Percentiles rank a stretch among this genome's conserved stretches.
phyloP scores from a whole-genome alignment of 345 rosid genomes.

The Punica granatum region DNA sequence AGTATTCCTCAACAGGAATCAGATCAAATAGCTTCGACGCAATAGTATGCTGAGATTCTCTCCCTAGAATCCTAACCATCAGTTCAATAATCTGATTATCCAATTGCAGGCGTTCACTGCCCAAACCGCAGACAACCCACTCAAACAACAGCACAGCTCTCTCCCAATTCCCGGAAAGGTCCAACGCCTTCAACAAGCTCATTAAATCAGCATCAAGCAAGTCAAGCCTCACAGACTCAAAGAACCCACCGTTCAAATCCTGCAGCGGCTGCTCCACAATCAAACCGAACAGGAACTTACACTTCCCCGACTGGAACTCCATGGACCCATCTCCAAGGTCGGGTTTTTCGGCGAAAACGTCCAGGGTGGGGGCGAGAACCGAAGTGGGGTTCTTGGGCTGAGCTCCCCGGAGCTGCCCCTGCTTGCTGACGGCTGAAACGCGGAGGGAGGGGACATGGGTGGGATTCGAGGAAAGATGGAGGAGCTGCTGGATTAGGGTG shows the following conservation, averaged over 20 bases:
- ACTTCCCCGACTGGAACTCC: constrained; percentile 44
- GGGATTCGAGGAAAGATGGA: constrained; percentile 41
- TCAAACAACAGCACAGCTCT: constrained; percentile 63
- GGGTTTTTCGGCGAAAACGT: constrained; percentile 18
- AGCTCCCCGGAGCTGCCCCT: constrained; percentile 20
- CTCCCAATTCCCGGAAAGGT: constrained; percentile 59
- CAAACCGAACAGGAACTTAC: constrained; percentile 35
- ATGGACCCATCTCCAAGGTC: constrained; percentile 21
- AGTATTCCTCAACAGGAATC: constrained; percentile 48
- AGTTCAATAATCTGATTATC: constrained; percentile 51
- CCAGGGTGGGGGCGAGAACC: constrained; percentile 21
- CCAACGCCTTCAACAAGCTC: constrained; percentile 56
- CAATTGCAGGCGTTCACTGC: constrained; percentile 24
- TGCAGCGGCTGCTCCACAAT: constrained; percentile 47
- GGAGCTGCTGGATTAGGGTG: constrained; percentile 71
- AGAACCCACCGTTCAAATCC: constrained; percentile 36
- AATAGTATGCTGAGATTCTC: constrained; percentile 60
- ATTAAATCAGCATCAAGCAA: constrained; percentile 55
- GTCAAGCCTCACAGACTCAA: constrained; percentile 41
- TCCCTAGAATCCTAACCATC: constrained; percentile 63
- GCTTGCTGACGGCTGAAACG: constrained; percentile 12
- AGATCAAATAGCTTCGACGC: constrained; percentile 65
- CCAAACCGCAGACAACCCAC: constrained; percentile 41
- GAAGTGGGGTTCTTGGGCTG: constrained; percentile 22
- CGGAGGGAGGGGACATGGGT: constrained; percentile 39